phyloP scores from a whole-genome alignment of 179 eudicot genomes.

The Silene coronaria region DNA sequence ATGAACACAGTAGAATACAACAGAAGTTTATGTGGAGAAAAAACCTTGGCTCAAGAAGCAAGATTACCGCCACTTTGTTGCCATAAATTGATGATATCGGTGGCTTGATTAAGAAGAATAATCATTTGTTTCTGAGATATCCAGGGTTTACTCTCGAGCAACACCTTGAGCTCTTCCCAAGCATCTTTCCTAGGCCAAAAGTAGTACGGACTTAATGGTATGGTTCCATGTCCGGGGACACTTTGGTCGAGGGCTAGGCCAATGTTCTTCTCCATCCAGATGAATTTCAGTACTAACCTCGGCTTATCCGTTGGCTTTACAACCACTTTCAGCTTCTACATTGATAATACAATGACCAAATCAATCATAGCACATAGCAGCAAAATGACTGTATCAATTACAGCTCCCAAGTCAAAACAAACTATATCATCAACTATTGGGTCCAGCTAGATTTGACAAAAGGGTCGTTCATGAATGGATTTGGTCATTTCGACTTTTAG shows the following conservation, averaged over 20 bases:
- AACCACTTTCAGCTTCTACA: constrained; percentile 66
- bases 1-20: constrained; percentile 13
- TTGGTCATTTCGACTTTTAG: too few relatives aligned
- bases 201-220: constrained; percentile 77
- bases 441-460: background rate
- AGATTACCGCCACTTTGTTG: constrained; percentile 85
- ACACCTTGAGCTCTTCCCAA: constrained; percentile 88
- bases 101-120: constrained; percentile 85
- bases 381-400: constrained; percentile 8
- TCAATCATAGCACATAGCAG: background rate
- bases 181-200: constrained; percentile 98
- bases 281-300: constrained; percentile 69
- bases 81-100: constrained; percentile 91
- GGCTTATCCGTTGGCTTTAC: constrained; percentile 55
- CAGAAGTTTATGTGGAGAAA: background rate
- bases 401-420: background rate
- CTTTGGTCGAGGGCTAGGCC: constrained; percentile 68
- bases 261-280: constrained; percentile 96
- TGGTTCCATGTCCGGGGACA: constrained; percentile 71
- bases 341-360: constrained; percentile 13
- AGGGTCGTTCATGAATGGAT: too few relatives aligned
- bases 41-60: constrained; percentile 18
- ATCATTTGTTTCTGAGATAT: constrained; percentile 91
- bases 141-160: constrained; percentile 87
- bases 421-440: background rate